Evolutionary conservation across 2,329 filamentous ascomycete species (phyloP).

Genomic region (Fusarium fujikuroi): DNA sequence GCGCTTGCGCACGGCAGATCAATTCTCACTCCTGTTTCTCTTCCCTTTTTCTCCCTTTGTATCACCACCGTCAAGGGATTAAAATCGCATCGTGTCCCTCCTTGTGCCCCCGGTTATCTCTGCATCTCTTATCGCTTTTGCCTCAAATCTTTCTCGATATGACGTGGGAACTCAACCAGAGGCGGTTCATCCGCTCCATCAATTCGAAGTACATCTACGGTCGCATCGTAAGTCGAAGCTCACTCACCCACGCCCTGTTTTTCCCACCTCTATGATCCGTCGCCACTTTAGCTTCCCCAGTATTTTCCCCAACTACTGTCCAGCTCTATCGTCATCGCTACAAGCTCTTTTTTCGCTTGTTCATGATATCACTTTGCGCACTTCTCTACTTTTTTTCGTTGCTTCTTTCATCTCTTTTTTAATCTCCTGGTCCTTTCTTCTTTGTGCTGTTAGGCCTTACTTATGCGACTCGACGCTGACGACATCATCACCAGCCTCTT

Average conservation of each 20-base stretch:
- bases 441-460: constrained; percentile 14
- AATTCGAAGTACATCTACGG: constrained; percentile 41
- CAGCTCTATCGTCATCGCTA: constrained; percentile 22
- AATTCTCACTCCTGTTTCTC: constrained; percentile 1
- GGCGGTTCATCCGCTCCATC: constrained; percentile 38
- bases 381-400: background rate
- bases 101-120: background rate
- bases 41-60: constrained; percentile 6
- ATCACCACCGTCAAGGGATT: background rate
- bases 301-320: constrained; percentile 26
- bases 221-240: constrained; percentile 32
- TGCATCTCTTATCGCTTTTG: constrained; percentile 6
- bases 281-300: constrained; percentile 35
- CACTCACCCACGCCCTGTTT: constrained; percentile 6
- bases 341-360: constrained; percentile 3
- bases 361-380: constrained; percentile 4
- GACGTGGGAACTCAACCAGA: constrained; percentile 39
- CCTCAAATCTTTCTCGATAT: constrained; percentile 1
- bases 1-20: constrained; percentile 10
- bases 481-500: constrained; percentile 72
- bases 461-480: constrained; percentile 38
- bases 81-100: constrained; percentile 14
- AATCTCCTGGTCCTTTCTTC: background rate
- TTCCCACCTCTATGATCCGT: constrained; percentile 36
- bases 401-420: background rate